Conservation (phyloP, 2,329 filamentous ascomycete species). For the Stachybotrys chartarum region DNA sequence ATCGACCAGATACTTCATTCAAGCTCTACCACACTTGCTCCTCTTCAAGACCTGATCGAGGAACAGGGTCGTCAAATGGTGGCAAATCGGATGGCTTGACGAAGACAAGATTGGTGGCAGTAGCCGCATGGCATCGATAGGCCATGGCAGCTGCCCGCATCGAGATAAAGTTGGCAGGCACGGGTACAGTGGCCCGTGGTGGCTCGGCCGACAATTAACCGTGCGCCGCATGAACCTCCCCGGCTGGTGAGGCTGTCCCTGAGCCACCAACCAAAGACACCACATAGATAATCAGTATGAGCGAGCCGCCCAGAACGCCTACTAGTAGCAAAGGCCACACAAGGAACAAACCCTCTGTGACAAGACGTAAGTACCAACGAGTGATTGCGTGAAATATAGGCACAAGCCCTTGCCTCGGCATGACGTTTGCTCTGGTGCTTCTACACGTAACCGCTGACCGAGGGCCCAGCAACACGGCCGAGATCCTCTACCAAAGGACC, state of each 20-base stretch:
- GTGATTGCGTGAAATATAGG: background rate
- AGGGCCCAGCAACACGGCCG: constrained; percentile 34
- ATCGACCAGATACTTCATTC: too few species aligned
- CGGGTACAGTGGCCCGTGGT: too few species aligned
- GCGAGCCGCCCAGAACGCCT: constrained; percentile 17
- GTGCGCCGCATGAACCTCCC: too few species aligned
- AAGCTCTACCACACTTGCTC: too few species aligned
- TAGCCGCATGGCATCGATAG: background rate
- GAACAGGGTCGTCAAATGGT: background rate
- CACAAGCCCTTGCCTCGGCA: too few species aligned
- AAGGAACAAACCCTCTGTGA: constrained; percentile 28
- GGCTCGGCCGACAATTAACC: too few species aligned
- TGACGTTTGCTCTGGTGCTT: background rate
- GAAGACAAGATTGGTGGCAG: background rate
- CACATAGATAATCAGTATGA: constrained; percentile 12
- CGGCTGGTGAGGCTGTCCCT: background rate
- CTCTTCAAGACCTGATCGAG: too few species aligned
- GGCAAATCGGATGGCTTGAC: background rate
- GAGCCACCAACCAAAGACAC: background rate
- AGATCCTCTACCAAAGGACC: constrained; percentile 71
- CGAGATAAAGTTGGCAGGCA: background rate
- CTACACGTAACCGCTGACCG: background rate
- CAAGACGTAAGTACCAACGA: constrained; percentile 22
- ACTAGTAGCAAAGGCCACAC: constrained; percentile 20
- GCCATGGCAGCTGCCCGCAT: too few species aligned